phyloP scores from a whole-genome alignment of 306 rosid species.

The Citrullus mucosospermus region DNA sequence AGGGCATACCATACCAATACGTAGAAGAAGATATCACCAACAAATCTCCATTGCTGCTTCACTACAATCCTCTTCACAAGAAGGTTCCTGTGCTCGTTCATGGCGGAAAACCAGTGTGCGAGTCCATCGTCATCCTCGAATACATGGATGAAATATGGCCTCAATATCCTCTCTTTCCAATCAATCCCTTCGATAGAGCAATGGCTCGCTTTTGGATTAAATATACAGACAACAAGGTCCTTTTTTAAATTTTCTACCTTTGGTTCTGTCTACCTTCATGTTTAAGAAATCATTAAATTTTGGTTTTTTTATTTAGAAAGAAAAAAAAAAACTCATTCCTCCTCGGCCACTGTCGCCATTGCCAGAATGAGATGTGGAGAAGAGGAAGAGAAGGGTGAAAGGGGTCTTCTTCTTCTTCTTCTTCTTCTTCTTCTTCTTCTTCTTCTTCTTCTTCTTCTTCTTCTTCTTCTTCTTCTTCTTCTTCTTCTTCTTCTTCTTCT shows the following conservation, averaged over 20 bases:
- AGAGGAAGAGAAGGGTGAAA: no score
- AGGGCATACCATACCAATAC: slow-evolving; percentile 28
- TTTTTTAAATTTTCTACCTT: neutral
- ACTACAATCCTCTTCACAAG: slow-evolving; percentile 30
- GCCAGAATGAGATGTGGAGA: no score
- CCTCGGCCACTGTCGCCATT: no score
- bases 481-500: no score
- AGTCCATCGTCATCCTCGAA: slow-evolving; percentile 33
- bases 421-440: no score
- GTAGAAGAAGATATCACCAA: slow-evolving; percentile 35
- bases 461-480: no score
- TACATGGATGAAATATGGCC: slow-evolving; percentile 34
- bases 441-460: no score
- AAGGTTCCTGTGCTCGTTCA: slow-evolving; percentile 41
- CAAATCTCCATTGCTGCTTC: slow-evolving; percentile 23
- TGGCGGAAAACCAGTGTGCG: slow-evolving; percentile 23
- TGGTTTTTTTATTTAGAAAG: no score
- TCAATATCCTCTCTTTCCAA: slow-evolving; percentile 13
- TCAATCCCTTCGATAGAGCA: slow-evolving; percentile 16
- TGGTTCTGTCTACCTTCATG: no score
- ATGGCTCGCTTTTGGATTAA: slow-evolving; percentile 20
- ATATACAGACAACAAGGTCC: slow-evolving; percentile 14
- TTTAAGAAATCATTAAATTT: no score
- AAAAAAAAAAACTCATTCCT: no score
- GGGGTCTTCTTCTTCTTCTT: no score